Evolutionary conservation across 2,329 filamentous ascomycete genomes (phyloP), one percentile per base, ranked within the genome.

Genomic region (Lasiodiplodia theobromae): DNA sequence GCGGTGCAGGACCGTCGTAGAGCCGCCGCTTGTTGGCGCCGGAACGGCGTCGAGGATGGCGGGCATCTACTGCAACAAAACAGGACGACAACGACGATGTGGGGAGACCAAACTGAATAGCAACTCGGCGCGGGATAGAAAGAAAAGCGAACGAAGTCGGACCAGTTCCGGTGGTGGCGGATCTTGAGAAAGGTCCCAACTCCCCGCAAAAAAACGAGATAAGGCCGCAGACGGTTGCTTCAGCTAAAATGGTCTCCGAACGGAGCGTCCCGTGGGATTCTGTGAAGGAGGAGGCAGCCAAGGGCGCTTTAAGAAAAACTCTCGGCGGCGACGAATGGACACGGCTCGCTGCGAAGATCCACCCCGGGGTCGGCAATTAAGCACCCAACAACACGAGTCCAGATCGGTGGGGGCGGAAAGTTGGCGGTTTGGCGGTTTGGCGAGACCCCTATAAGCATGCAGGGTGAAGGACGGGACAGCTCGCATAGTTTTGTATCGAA

Each of bases 21-120:
- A 21, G 37, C 21, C 21, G 38, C 28, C 10, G 56, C 54, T 21
- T 4, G 54, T 11, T 18, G 38, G 37, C 16, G 56, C 21, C 14
- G 56, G 21, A 3, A 25, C 28, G n/a, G 57, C 38, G 57, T 62
- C 57, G 57, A 62, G 2, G 57, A 49, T 62, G 38, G 57, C 57
- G 40, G 57, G 57, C 57, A 62, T 62, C 12, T 23, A 28, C 34
- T 40, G 52, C 12, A 34, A n/a, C 16, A 14, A 16, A 34, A 21
- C 7, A 34, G 31, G 31, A 34, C 31, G 8, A 34, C 6, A n/a
- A 47, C 6, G 18, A 10, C 14, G 38, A 40, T 40, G 10, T 47
- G n/a, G 18, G 16, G 18, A 8, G 7, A 47, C 44, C 44, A 47
- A n/a, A 3, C n/a, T 47, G 44, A 47, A 14, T 2, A n/a, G 44